These are phyloP conservation scores for Neurospora pannonica DNA, from an alignment of 495 filamentous ascomycete genomes.

Conservation along the genomic window DNA sequence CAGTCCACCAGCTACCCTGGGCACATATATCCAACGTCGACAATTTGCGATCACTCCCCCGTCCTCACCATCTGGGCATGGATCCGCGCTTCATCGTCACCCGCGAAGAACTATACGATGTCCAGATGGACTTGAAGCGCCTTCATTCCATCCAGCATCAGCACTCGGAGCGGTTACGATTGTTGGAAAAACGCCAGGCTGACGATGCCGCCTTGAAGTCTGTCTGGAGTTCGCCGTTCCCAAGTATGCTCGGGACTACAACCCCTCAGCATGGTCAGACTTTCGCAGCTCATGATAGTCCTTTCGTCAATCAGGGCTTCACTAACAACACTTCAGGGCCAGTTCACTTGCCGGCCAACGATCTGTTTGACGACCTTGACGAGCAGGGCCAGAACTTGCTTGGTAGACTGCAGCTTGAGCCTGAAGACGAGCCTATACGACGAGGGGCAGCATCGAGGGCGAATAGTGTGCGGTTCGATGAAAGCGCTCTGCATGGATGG, in stretches of 20 bases:
- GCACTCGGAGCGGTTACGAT: slow-evolving; percentile 69
- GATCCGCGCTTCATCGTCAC: slow-evolving; percentile 43
- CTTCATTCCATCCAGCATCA: slow-evolving; percentile 68
- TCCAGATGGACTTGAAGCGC: slow-evolving; percentile 80
- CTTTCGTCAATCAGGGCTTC: slow-evolving; percentile 4
- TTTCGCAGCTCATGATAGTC: neutral
- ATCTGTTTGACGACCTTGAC: slow-evolving; percentile 64
- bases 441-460: slow-evolving; percentile 80
- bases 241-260: slow-evolving; percentile 63
- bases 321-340: slow-evolving; percentile 48
- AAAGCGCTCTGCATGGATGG: slow-evolving; percentile 88
- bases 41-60: neutral
- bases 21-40: neutral
- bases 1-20: neutral
- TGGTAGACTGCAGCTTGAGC: slow-evolving; percentile 59
- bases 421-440: slow-evolving; percentile 78
- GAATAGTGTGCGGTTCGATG: slow-evolving; percentile 98
- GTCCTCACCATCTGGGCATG: slow-evolving; percentile 31
- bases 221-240: slow-evolving; percentile 84
- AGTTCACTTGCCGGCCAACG: slow-evolving; percentile 59
- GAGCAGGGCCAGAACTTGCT: slow-evolving; percentile 63
- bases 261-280: slow-evolving; percentile 64
- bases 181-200: slow-evolving; percentile 74
- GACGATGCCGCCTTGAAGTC: slow-evolving; percentile 73
- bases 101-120: slow-evolving; percentile 71